A percentile compares a stretch with the other conserved stretches of the same genome.
Evolutionary conservation across 192 early-diverging fungal genomes (phyloP).

Genomic region (Phycomyces blakesleeanus): DNA sequence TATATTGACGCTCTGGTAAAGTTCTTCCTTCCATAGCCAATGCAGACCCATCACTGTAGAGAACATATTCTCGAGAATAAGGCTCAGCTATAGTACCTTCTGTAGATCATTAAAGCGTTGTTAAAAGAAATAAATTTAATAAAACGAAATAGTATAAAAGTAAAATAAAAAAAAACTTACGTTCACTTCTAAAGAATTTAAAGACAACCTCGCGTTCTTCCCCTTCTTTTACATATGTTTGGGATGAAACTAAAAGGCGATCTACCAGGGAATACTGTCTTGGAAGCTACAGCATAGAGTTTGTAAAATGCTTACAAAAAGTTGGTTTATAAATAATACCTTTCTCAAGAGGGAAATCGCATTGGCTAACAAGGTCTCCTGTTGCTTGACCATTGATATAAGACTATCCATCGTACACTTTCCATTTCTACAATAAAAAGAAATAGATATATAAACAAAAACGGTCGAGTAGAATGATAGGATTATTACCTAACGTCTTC

Average conservation of each 20-base stretch:
- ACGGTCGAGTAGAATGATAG: background rate
- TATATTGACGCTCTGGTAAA: constrained; percentile 44
- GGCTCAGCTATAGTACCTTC: constrained; percentile 49
- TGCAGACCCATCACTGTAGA: constrained; percentile 26
- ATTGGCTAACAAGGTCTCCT: constrained; percentile 47
- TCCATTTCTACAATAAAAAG: constrained; percentile 16
- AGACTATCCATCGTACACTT: constrained; percentile 33
- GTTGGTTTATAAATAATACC: constrained; percentile 25
- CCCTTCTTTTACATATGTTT: constrained; percentile 44
- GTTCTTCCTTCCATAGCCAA: constrained; percentile 8
- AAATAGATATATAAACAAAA: background rate
- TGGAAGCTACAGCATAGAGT: constrained; percentile 45
- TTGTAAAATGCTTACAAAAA: background rate
- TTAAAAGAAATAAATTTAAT: constrained; percentile 2
- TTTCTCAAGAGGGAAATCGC: constrained; percentile 54
- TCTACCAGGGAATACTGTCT: constrained; percentile 56
- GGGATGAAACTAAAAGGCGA: constrained; percentile 38
- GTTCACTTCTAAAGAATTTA: constrained; percentile 52
- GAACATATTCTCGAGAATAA: constrained; percentile 51
- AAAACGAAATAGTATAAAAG: background rate
- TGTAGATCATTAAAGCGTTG: constrained; percentile 25
- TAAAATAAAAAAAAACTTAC: constrained; percentile 26
- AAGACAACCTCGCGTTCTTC: constrained; percentile 54
- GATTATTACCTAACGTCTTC: constrained; percentile 34
- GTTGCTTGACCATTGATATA: constrained; percentile 33